phyloP scores from a whole-genome alignment of 768 basidiomycete species.

The Lactifluus rugatus region DNA sequence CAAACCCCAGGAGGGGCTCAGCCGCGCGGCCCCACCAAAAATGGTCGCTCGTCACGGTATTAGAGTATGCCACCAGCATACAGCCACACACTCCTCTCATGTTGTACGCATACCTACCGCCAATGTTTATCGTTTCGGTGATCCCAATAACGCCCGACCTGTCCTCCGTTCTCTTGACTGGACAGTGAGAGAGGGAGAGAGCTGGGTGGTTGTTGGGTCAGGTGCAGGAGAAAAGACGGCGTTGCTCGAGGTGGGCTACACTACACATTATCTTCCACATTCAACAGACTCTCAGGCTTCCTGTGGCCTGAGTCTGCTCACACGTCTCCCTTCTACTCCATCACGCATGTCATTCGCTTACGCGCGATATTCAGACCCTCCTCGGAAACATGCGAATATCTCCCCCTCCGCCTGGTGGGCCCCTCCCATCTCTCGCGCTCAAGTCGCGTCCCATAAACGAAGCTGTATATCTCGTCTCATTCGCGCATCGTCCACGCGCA shows the following conservation, averaged over 20 bases:
- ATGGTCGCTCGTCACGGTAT: no score
- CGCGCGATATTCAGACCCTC: slow-evolving; percentile 38
- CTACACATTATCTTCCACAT: no score
- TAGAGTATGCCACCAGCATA: background rate
- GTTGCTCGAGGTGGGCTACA: slow-evolving; percentile 58
- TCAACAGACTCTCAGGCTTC: background rate
- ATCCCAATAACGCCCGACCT: slow-evolving; percentile 35
- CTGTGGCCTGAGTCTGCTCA: background rate
- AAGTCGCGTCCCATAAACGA: slow-evolving; percentile 32
- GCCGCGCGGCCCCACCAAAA: no score
- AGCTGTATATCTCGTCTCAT: slow-evolving; percentile 50
- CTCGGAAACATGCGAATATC: slow-evolving; percentile 62
- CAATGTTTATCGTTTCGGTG: slow-evolving; percentile 51
- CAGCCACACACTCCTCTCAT: background rate
- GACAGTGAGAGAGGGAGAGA: slow-evolving; percentile 51
- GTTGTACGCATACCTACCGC: slow-evolving; percentile 33
- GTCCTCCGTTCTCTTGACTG: slow-evolving; percentile 47
- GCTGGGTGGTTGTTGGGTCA: slow-evolving; percentile 68
- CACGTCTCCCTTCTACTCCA: background rate
- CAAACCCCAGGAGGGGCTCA: no score
- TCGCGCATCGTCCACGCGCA: slow-evolving; percentile 48
- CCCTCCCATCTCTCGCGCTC: slow-evolving; percentile 64
- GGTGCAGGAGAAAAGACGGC: slow-evolving; percentile 52
- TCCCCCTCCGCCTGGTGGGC: slow-evolving; percentile 54
- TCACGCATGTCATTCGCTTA: background rate